Evolutionary conservation across 257 asterid genomes (phyloP), one percentile per base, ranked within the genome.

Genomic region (Solanum habrochaites): DNA sequence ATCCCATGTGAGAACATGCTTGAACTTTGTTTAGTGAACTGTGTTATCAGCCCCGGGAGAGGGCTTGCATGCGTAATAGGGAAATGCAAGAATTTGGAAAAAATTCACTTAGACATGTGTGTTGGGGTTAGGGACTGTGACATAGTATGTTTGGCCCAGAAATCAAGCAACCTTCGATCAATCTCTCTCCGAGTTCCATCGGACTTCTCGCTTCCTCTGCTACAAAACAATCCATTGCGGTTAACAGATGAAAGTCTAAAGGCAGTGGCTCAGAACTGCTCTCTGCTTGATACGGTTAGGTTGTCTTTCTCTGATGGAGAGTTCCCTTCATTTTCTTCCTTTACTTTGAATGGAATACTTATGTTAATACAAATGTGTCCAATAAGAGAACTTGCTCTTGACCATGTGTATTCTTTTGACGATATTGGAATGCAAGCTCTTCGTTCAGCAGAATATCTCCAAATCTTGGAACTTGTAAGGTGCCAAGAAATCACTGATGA

Each of bases 401-500:
- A 96, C 86, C 94, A 93, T 25, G 95, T 95, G 45, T 93, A 92
- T 85, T 93, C 94, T 16, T 93, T 95, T 43, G 89, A 92, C 32
- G 99, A 96, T 83, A 69, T 74, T 35, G 98, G 98, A 29, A 95
- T 96, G 98, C 93, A 89, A 42, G 94, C 96, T 58, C 98, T 96
- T 64, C 87, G 96, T 72, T 87, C 88, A 3, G 97, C 98, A 1
- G 88, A 90, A 86, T 43, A 78, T 90, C 98, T 96, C 89, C 90
- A 91, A 70, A 88, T 60, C 67, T 83, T 96, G 81, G 97, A 95
- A 90, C 92, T 96, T 18, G 90, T 88, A 6, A 90, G 96, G 82
- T 96, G 99, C 90, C 98, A 96, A 86, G 98, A 95, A 91, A 91
- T 96, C 67, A 94, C 96, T 1, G 99, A 96, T 29, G 97, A 93